Base-by-base conservation (phyloP, 1,139 yeast genomes). In the Taphrina communis region DNA sequence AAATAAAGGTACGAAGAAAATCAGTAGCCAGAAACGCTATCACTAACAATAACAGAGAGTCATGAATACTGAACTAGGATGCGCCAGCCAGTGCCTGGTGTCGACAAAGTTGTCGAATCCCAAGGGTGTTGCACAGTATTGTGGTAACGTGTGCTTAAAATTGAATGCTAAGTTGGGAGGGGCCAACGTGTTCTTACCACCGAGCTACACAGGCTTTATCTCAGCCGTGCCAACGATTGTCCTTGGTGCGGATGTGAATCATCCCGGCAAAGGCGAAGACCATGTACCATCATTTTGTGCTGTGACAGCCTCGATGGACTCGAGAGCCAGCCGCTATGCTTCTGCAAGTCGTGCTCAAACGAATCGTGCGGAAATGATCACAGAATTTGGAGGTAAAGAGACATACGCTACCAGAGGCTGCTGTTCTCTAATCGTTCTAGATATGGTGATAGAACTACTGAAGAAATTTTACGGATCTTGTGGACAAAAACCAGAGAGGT, bases 161-260 rank as follows among this genome's bases (percentile, higher is more conserved):
- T 53, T 75, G 71, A 70, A 75, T 69, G 56, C 71, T 68, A 65
- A 75, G 69, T 70, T 75, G 70, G 67, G 73, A 21, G 71, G 75
- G 55, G 59, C 70, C 50, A 67, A 75, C 72, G 66, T 62, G 14
- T 51, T 41, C 50, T 59, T 71, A 31, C 63, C 48, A 35, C 48
- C 61, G 9, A 62, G 66, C 57, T 39, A 70, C 51, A 31, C 56
- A 9, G 48, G 60, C 12, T 46, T 70, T 21, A 58, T 61, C 12
- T 50, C 65, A 8, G 53, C 48, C 11, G 39, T 42, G 59, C 70
- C 65, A 42, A 70, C 74, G 25, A 73, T 76, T 46, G 62, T 76
- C 39, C 62, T 76, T 14, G 78, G 78, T 52, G 78, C 77, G 1
- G 78, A 76, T 72, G 78, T 76, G 39, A 74, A 77, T 1, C 78